Percentiles rank a stretch among this genome's conserved stretches.
These are phyloP conservation scores for Diddensiella santjacobensis DNA, from an alignment of 805 yeast genomes.

Conservation along the genomic window DNA sequence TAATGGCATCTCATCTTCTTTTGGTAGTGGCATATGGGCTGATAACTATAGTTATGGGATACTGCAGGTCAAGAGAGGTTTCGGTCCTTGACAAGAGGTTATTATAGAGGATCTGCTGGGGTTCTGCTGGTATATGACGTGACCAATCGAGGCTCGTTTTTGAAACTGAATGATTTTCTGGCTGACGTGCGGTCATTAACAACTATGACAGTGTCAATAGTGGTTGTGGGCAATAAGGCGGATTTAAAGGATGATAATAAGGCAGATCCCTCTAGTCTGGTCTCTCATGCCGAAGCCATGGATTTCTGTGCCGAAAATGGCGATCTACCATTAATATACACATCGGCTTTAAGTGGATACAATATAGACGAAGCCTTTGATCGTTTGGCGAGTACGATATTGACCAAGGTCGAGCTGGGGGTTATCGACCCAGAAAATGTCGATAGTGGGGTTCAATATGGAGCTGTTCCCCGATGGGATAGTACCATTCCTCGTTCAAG, in stretches of 20 bases:
- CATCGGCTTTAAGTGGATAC: slow-evolving; percentile 42
- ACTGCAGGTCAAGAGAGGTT: slow-evolving; percentile 97
- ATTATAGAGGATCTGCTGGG: slow-evolving; percentile 93
- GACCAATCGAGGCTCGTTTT: slow-evolving; percentile 79
- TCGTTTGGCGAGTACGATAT: slow-evolving; percentile 38
- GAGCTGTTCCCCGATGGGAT: slow-evolving; percentile 42
- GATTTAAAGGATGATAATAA: slow-evolving; percentile 53
- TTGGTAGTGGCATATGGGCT: neutral
- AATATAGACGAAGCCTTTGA: slow-evolving; percentile 42
- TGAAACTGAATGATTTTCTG: slow-evolving; percentile 81
- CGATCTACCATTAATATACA: slow-evolving; percentile 37
- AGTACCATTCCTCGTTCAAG: slow-evolving; percentile 16
- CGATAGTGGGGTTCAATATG: slow-evolving; percentile 49
- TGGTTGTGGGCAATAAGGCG: slow-evolving; percentile 86
- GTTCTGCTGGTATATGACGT: slow-evolving; percentile 89
- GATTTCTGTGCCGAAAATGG: slow-evolving; percentile 35
- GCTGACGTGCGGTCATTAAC: slow-evolving; percentile 88
- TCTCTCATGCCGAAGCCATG: slow-evolving; percentile 36
- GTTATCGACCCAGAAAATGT: slow-evolving; percentile 45
- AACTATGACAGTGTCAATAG: slow-evolving; percentile 85
- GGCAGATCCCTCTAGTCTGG: slow-evolving; percentile 31
- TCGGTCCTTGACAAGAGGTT: slow-evolving; percentile 90
- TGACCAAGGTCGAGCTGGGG: slow-evolving; percentile 47
- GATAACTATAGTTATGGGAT: slow-evolving; percentile 66
- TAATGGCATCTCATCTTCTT: neutral